phyloP scores from a whole-genome alignment of 2,329 filamentous ascomycete genomes.

The Talaromyces verruculosus region DNA sequence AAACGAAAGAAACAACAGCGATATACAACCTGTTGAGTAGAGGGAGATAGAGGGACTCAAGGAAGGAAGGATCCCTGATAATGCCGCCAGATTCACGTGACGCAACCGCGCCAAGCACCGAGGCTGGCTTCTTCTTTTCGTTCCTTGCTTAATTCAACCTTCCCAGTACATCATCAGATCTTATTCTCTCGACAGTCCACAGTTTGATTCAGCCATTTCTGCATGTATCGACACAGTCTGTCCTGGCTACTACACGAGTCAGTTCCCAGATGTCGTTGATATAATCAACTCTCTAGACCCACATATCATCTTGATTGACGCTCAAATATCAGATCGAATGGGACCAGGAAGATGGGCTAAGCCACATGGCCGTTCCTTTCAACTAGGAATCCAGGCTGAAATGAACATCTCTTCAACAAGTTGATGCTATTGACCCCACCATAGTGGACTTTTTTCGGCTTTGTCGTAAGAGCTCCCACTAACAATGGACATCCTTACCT shows the following conservation, averaged over 20 bases:
- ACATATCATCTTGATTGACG: background rate
- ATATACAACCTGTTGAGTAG: background rate
- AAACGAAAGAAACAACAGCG: constrained; percentile 3
- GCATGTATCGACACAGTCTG: background rate
- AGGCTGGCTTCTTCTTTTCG: background rate
- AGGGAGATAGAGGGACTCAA: background rate
- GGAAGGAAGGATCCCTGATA: background rate
- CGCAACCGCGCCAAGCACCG: constrained; percentile 11
- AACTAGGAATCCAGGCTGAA: background rate
- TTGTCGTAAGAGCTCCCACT: too few species aligned
- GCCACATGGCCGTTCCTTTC: too few species aligned
- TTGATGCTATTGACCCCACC: too few species aligned
- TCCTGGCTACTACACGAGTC: background rate
- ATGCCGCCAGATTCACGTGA: constrained; percentile 15
- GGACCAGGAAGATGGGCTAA: too few species aligned
- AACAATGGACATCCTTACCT: too few species aligned
- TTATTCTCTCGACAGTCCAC: background rate
- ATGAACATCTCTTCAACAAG: background rate
- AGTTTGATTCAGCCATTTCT: background rate
- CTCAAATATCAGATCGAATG: too few species aligned
- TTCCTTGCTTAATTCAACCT: background rate
- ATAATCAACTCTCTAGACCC: background rate
- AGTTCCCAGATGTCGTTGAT: background rate
- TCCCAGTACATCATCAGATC: background rate
- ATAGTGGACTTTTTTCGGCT: background rate